A percentile compares a stretch with the other conserved stretches of the same genome.
Conservation (phyloP, 805 yeast genomes). For the Scheffersomyces ergatensis region DNA sequence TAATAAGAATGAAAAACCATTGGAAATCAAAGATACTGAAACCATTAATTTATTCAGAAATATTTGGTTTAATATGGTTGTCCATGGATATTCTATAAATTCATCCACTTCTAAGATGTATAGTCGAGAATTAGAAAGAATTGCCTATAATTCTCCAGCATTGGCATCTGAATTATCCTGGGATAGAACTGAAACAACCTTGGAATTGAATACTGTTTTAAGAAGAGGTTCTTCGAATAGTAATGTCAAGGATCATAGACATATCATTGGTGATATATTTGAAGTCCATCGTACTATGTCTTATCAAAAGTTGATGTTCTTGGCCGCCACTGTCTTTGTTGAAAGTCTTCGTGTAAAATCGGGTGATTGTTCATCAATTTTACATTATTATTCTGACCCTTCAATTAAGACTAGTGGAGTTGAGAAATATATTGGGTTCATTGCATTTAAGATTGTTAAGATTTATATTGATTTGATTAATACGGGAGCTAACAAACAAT, state of each 20-base stretch:
- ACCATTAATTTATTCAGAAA: constrained; percentile 69
- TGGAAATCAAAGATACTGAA: constrained; percentile 42
- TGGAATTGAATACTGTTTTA: constrained; percentile 87
- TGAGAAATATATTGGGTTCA: constrained; percentile 62
- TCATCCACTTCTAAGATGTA: constrained; percentile 54
- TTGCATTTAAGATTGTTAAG: constrained; percentile 58
- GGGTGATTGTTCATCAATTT: constrained; percentile 78
- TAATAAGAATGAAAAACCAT: constrained; percentile 40
- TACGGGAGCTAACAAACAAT: constrained; percentile 51
- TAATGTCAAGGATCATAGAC: constrained; percentile 73
- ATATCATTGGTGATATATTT: constrained; percentile 49
- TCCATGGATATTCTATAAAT: constrained; percentile 77
- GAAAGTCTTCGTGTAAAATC: constrained; percentile 76
- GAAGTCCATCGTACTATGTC: constrained; percentile 55
- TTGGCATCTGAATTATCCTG: constrained; percentile 78
- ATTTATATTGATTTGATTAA: constrained; percentile 55
- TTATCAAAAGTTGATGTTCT: constrained; percentile 78
- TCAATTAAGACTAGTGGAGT: constrained; percentile 62
- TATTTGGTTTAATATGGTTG: constrained; percentile 91
- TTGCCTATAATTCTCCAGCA: constrained; percentile 87
- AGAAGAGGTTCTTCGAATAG: constrained; percentile 86
- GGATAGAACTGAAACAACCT: constrained; percentile 83
- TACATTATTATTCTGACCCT: constrained; percentile 84
- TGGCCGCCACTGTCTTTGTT: constrained; percentile 75
- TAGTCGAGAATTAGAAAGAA: constrained; percentile 50